Evolutionary conservation across 768 basidiomycete species (phyloP).

Genomic region (Pisolithus sp.): DNA sequence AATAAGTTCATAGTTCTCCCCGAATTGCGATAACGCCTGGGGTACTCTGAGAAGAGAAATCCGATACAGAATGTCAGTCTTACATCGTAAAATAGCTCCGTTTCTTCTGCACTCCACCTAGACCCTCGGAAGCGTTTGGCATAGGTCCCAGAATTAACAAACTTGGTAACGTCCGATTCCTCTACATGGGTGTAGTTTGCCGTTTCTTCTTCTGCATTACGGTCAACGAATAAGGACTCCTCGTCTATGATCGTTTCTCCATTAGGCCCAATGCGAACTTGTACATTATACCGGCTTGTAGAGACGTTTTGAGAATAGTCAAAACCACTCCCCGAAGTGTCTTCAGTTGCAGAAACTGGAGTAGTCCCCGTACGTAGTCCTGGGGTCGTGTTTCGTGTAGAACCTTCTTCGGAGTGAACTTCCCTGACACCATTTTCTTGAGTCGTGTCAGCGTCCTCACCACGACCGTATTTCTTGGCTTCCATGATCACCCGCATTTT

Average conservation of each 20-base stretch:
- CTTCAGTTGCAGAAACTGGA: constrained; percentile 20
- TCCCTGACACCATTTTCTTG: constrained; percentile 7
- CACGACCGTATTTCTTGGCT: constrained; percentile 66
- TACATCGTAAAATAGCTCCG: constrained; percentile 82
- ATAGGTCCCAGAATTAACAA: constrained; percentile 80
- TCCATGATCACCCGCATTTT: constrained; percentile 61
- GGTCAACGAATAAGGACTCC: constrained; percentile 75
- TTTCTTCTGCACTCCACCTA: constrained; percentile 87
- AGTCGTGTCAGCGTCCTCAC: constrained; percentile 39
- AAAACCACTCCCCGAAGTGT: constrained; percentile 54
- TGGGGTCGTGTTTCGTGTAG: constrained; percentile 2
- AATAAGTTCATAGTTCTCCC: constrained; percentile 90
- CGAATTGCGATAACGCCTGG: constrained; percentile 87
- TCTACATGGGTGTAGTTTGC: constrained; percentile 71
- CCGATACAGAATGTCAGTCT: constrained; percentile 18
- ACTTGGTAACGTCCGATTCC: constrained; percentile 78
- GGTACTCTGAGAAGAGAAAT: constrained; percentile 5
- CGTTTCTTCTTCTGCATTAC: constrained; percentile 60
- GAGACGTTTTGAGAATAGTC: constrained; percentile 62
- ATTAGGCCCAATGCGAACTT: constrained; percentile 81
- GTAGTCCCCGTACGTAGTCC: constrained; percentile 13
- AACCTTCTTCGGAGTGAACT: constrained; percentile 5
- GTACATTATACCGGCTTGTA: constrained; percentile 72
- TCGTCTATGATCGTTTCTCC: constrained; percentile 87
- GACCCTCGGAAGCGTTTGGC: constrained; percentile 75